Evolutionary conservation across 2,329 filamentous ascomycete species (phyloP).

Genomic region (Neonectria hederae): DNA sequence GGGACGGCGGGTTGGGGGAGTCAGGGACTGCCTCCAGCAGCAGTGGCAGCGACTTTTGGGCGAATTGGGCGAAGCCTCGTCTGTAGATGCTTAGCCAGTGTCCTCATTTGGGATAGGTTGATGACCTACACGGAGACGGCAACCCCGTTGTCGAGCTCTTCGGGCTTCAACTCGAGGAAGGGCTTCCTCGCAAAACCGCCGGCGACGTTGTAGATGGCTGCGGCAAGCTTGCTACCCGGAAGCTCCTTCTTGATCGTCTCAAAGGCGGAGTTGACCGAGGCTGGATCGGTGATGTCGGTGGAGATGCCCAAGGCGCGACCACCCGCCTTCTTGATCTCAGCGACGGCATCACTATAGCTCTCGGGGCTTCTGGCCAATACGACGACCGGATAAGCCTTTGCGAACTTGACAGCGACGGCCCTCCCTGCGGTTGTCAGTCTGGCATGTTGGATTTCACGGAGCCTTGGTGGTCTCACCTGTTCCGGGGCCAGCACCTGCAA

Average conservation of each 20-base stretch:
- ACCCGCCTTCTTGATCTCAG: slow-evolving; percentile 73
- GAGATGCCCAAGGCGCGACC: slow-evolving; percentile 77
- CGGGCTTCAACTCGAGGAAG: slow-evolving; percentile 64
- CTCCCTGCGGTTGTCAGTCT: slow-evolving; percentile 47
- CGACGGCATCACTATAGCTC: slow-evolving; percentile 72
- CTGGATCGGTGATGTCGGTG: slow-evolving; percentile 56
- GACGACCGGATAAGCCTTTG: slow-evolving; percentile 75
- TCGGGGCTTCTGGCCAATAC: slow-evolving; percentile 75
- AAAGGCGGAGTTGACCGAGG: slow-evolving; percentile 65
- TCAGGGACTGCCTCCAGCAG: slow-evolving; percentile 69
- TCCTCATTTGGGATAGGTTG: rapidly evolving
- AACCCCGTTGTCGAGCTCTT: slow-evolving; percentile 60
- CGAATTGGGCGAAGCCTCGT: slow-evolving; percentile 79
- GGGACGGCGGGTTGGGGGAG: slow-evolving; percentile 72
- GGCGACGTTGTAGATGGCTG: slow-evolving; percentile 76
- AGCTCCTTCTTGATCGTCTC: slow-evolving; percentile 69
- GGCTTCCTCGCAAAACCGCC: slow-evolving; percentile 62
- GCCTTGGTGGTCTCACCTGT: slow-evolving; percentile 55
- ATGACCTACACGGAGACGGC: slow-evolving; percentile 59
- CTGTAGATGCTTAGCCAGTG: slow-evolving; percentile 46
- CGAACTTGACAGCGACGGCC: slow-evolving; percentile 65
- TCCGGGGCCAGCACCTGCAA: slow-evolving; percentile 78
- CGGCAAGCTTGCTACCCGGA: slow-evolving; percentile 63
- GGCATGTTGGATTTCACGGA: not conserved
- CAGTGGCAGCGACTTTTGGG: slow-evolving; percentile 74